Conservation (phyloP, 495 filamentous ascomycete genomes). For the Aspergillus haitiensis region DNA sequence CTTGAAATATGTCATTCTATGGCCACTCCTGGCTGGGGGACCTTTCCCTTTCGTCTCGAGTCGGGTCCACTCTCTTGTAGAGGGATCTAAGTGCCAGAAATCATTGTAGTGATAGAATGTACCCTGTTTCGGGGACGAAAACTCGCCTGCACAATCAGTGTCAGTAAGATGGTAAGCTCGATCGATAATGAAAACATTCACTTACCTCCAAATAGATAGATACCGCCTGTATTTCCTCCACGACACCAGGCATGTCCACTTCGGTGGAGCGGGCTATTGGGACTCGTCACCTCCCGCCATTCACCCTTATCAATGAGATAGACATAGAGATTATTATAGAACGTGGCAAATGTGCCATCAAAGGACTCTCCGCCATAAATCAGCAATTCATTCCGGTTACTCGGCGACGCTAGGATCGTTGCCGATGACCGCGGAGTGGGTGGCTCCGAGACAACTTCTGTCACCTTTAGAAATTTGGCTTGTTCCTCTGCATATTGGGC, state of each 20-base stretch:
- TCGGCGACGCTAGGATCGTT: conserved; percentile 78
- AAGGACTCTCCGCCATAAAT: conserved; percentile 83
- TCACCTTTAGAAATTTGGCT: conserved; percentile 90
- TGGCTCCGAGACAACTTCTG: conserved; percentile 72
- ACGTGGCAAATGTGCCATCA: conserved; percentile 61
- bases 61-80: conserved; percentile 82
- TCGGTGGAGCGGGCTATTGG: conserved; percentile 87
- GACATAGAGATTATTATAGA: conserved; percentile 77
- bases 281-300: conserved; percentile 84
- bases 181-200: not conserved
- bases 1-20: conserved; percentile 94
- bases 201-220: conserved; percentile 87
- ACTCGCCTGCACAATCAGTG: conserved; percentile 53
- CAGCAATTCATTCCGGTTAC: conserved; percentile 84
- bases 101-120: conserved; percentile 99
- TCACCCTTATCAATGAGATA: conserved; percentile 84
- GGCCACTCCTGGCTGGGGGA: conserved; percentile 86
- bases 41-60: conserved; percentile 84
- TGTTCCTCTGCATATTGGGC: conserved; percentile 83
- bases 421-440: conserved; percentile 76
- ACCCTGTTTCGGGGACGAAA: conserved; percentile 86
- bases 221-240: conserved; percentile 76
- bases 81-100: conserved; percentile 88
- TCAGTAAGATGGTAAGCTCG: not conserved
- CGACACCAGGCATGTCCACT: conserved; percentile 92